phyloP scores from a whole-genome alignment of 371 early-diverging fungal species.

The Mucor circinelloides region DNA sequence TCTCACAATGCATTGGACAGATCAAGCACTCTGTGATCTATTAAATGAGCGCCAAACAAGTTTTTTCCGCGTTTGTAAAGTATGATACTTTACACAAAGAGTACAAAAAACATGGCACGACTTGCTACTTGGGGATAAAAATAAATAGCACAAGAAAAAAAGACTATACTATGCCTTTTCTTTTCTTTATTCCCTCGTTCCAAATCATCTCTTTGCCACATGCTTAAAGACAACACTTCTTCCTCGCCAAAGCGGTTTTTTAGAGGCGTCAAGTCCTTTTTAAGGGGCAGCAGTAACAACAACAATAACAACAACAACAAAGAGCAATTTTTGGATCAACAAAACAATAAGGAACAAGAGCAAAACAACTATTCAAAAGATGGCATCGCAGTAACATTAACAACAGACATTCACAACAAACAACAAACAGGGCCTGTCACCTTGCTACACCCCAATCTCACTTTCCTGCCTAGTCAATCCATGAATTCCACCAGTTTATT shows the following conservation, averaged over 20 bases:
- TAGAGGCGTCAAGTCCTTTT: slow-evolving; percentile 6
- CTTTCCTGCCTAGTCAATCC: slow-evolving; percentile 21
- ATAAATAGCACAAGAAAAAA: neutral
- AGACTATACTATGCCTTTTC: neutral
- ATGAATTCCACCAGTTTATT: slow-evolving; percentile 1
- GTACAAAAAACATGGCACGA: slow-evolving; percentile 7
- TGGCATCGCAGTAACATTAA: slow-evolving; percentile 32
- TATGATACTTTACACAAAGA: neutral
- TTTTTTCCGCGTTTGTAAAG: neutral
- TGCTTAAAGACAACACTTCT: neutral
- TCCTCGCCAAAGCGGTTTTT: slow-evolving; percentile 8
- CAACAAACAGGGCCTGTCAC: neutral
- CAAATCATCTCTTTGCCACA: neutral
- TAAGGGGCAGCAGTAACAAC: neutral
- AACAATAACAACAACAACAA: neutral
- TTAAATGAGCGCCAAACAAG: slow-evolving; percentile 1
- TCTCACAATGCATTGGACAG: neutral
- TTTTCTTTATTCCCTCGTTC: neutral
- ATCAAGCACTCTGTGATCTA: neutral
- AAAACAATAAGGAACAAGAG: neutral
- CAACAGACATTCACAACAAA: slow-evolving; percentile 22
- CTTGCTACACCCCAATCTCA: neutral
- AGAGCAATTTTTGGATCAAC: neutral
- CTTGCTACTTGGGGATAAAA: slow-evolving; percentile 6
- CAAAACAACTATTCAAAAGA: slow-evolving; percentile 8